Evolutionary conservation across 768 basidiomycete genomes (phyloP).

Genomic region (Candolleomyces efflorescens): DNA sequence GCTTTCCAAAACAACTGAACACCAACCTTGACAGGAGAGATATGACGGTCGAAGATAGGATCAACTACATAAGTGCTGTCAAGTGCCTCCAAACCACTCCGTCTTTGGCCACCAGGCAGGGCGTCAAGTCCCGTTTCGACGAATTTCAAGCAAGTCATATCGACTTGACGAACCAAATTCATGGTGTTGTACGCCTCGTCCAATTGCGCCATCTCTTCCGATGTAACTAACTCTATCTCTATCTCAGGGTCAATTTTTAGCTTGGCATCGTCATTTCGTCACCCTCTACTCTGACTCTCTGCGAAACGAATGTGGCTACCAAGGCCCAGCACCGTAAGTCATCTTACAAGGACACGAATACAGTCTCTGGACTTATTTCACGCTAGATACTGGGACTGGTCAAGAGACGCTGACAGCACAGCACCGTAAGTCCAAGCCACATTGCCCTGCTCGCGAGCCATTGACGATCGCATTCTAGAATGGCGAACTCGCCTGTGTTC

Average conservation of each 20-base stretch:
- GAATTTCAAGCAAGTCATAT: conserved; percentile 7
- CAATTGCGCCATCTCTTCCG: too few species aligned
- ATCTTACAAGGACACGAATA: too few species aligned
- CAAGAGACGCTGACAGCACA: conserved; percentile 3
- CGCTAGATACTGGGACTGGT: conserved; percentile 9
- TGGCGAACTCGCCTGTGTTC: not conserved
- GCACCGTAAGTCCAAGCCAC: not conserved
- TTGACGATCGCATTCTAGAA: not conserved
- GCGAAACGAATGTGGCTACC: conserved; percentile 21
- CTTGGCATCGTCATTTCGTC: conserved; percentile 21
- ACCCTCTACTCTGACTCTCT: conserved; percentile 19
- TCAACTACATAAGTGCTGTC: conserved; percentile 5
- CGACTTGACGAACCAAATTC: conserved; percentile 13
- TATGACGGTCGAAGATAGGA: too few species aligned
- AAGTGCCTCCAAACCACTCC: conserved; percentile 13
- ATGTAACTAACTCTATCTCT: too few species aligned
- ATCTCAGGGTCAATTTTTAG: conserved; percentile 21
- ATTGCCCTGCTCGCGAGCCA: too few species aligned
- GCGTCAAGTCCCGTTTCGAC: conserved; percentile 9
- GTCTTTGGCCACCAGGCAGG: not conserved
- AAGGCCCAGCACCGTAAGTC: conserved; percentile 20
- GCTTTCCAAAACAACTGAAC: too few species aligned
- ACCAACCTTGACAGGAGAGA: too few species aligned
- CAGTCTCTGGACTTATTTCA: not conserved
- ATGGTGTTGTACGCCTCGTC: conserved; percentile 3